A percentile compares a stretch with the other conserved stretches of the same genome.
Evolutionary conservation across 108 stramenopile genomes (phyloP).

Genomic region (Schizochytrium sp.): DNA sequence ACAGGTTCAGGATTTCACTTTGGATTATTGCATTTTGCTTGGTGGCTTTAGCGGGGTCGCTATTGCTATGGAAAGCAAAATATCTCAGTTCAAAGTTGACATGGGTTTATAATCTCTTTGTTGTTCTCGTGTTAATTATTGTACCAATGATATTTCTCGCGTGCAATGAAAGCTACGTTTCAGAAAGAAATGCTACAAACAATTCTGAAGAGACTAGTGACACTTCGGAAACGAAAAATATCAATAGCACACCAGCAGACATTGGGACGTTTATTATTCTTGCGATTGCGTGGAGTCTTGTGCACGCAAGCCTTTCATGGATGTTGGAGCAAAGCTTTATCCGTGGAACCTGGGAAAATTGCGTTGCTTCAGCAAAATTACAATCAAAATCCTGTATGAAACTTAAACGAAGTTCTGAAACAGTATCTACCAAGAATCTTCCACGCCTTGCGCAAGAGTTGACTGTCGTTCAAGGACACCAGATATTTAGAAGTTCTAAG

Average conservation of each 20-base stretch:
- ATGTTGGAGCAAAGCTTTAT: neutral
- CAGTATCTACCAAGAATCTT: neutral
- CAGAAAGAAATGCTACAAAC: neutral
- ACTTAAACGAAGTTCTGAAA: neutral
- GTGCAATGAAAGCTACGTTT: neutral
- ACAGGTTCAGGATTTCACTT: neutral
- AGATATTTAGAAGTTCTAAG: neutral
- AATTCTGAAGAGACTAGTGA: neutral
- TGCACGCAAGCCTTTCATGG: neutral
- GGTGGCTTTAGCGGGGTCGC: neutral
- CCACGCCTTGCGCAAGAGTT: neutral
- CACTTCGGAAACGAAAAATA: neutral
- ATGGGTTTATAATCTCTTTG: neutral
- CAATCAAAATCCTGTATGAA: neutral
- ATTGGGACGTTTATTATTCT: neutral
- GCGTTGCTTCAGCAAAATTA: neutral
- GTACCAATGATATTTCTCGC: neutral
- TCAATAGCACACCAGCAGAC: neutral
- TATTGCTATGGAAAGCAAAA: neutral
- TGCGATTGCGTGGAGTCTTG: neutral
- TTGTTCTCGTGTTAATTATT: neutral
- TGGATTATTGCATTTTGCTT: neutral
- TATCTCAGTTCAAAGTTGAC: neutral
- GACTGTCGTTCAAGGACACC: neutral
- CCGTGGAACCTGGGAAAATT: constrained; percentile 40